Evolutionary conservation across 352 stramenopile species (phyloP), one percentile per base, ranked within the genome.

Genomic region (Phytophthora pseudosyringae): DNA sequence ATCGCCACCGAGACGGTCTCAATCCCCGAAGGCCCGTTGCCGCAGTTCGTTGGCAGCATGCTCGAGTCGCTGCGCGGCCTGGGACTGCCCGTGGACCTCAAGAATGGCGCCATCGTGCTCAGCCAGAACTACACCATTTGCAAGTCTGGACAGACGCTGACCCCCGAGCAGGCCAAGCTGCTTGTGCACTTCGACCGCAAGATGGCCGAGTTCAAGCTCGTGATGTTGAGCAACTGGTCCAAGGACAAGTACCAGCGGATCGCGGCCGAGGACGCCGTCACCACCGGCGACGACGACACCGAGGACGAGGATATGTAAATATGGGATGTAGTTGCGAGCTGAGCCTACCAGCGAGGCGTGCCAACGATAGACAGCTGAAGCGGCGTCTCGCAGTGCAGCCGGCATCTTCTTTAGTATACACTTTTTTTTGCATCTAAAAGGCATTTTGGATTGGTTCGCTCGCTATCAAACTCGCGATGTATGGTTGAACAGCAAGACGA

Each of bases 51-150:
- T 41, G 93, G 97, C 13, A 98, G 89, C 56, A 98, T 99, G 96
- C 81, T 98, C 45, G 95, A 99, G 80, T 95, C 96, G 46, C 97
- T 99, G 48, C 93, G 97, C 39, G 94, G 94, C 45, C 83, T 99
- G 13, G 96, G 97, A 21, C 78, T 99, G 39, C 96, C 96, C 10
- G 95, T 99, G 48, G 95, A 99, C 72, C 86, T 99, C 28, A 95
- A 99, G 78, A 98, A 98, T 67, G 96, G 96, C 41, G 88, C 87
- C 46, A 81, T 99, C 40, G 78, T 96, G 58, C 86, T 99, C 16
- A 89, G 88, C 66, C 87, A 94, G 48, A 90, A 98, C 70, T 90
- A 97, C 75, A 93, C 85, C 57, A 89, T 99, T 46, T 99, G 97
- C 82, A 98, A 97, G 73, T 67, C 92, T 71, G 97, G 97, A 40